A percentile compares a stretch with the other conserved stretches of the same genome.
phyloP scores from a whole-genome alignment of 2,329 filamentous ascomycete genomes.

The Aureobasidium sp. region DNA sequence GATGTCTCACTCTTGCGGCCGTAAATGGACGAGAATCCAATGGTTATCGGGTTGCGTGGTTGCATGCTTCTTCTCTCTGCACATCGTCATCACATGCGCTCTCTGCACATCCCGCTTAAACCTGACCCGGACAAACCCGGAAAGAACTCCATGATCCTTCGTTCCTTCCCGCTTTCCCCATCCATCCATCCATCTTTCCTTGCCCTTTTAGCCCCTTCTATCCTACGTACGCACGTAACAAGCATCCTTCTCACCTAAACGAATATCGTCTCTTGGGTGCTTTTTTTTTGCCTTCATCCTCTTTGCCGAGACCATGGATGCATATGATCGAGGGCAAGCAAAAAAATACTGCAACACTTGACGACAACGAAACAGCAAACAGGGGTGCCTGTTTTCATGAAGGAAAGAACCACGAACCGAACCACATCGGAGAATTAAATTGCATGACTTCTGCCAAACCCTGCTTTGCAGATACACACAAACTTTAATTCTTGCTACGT shows the following conservation, averaged over 20 bases:
- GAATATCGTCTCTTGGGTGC: neutral
- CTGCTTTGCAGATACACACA: neutral
- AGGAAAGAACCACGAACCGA: neutral
- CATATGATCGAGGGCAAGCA: neutral
- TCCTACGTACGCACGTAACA: neutral
- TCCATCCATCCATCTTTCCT: neutral
- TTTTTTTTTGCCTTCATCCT: neutral
- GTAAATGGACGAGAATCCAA: neutral
- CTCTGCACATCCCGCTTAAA: neutral
- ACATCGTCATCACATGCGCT: neutral
- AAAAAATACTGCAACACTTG: neutral
- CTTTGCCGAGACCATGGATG: neutral
- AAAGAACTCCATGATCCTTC: neutral
- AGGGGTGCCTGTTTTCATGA: too few relatives aligned
- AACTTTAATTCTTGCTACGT: neutral
- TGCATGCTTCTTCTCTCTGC: neutral
- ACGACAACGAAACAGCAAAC: neutral
- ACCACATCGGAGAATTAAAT: neutral
- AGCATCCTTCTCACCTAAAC: neutral
- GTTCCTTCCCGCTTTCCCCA: neutral
- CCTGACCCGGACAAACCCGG: neutral
- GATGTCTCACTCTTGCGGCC: conserved; percentile 1
- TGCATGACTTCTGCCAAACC: neutral
- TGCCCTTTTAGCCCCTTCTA: neutral
- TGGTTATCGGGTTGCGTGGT: neutral